Evolutionary conservation across 257 asterid species (phyloP), one percentile per base, ranked within the genome.

Genomic region (Anisodus acutangulus): DNA sequence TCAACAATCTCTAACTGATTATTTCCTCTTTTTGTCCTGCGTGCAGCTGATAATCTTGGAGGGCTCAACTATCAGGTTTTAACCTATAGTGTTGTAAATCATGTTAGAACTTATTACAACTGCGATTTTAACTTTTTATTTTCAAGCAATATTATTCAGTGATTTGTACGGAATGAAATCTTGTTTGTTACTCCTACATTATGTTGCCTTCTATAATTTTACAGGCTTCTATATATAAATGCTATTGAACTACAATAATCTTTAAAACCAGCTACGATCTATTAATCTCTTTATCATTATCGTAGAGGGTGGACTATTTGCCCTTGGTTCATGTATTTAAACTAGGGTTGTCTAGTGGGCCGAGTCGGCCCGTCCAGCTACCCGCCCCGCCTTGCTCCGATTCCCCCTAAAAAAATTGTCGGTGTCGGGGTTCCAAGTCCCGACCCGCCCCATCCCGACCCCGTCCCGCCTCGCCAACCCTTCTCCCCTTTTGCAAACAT

Each of bases 81-180:
- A 76, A 76, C 81, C 81, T 76, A 51, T 76, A 76, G 63, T 70
- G 78, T 51, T 76, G 81, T 76, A 76, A 76, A 76, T 76, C 81
- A 49, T 68, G 39, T 76, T n/a, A 76, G 17, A 76, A 76, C 41
- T 22, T 76, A 51, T 51, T 13, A 37, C 81, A 13, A 51, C 63
- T 51, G 63, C 51, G 63, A 76, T 76, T 76, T 76, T n/a, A 49
- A 76, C 80, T 26, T 45, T 13, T 76, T 76, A 22, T 76, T 26
- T 49, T 76, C 22, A 76, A 76, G 81, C 22, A 7, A 68, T 68
- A 68, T 39, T 68, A 26, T 51, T 76, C 63, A 76, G 81, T 26
- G 2, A 26, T 76, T 63, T 51, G 45, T 22, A 76, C 12, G 63
- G 26, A 7, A 76, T 22, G 81, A 12, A 76, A 51, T 76, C 63